Base-by-base conservation (phyloP, 208 protist species). In the Crithidia acanthocephali region DNA sequence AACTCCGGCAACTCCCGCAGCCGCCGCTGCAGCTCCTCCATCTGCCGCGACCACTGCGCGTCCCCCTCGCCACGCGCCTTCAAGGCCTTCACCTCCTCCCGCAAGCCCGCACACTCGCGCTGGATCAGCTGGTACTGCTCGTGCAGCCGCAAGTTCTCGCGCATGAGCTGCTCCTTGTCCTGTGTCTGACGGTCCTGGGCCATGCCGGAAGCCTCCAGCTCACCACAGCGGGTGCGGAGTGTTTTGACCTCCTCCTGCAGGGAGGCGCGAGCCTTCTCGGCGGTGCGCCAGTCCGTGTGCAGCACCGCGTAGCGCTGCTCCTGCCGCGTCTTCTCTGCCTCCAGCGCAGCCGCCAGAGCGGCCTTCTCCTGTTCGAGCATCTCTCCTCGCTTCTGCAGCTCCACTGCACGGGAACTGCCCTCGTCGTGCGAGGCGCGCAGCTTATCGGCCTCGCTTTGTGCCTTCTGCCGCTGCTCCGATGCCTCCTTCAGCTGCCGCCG, bases 21-120 rank as follows among this genome's bases (percentile, higher is more conserved):
- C 20, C 84, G 81, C 25, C 65, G 72, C 80, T 88, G 90, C 47
- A 91, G 59, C 53, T 95, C 86, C n/a, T 86, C 77, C 42, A 95
- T 65, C 72, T 95, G 79, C 45, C 45, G 59, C 30, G 53, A 47
- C 44, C 90, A 66, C 57, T 81, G 74, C 30, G 78, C 77, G 18
- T 48, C 59, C 37, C 52, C 78, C 27, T 80, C 62, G 13, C 68
- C 16, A 45, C 77, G 74, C 35, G 56, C 47, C 28, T 65, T 53
- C n/a, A 88, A 57, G 23, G 61, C 51, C 58, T 81, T 79, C 47
- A 87, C 27, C 52, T 79, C 69, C 63, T 91, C 82, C 16, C 67
- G 71, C 50, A 92, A 72, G 11, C 48, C n/a, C 32, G 74, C 57
- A 64, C 79, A 84, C 75, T 94, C 84, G 11, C 63, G 65, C 53